Base-by-base conservation (phyloP, 257 asterid genomes). In the Fraxinus quadrangulata region DNA sequence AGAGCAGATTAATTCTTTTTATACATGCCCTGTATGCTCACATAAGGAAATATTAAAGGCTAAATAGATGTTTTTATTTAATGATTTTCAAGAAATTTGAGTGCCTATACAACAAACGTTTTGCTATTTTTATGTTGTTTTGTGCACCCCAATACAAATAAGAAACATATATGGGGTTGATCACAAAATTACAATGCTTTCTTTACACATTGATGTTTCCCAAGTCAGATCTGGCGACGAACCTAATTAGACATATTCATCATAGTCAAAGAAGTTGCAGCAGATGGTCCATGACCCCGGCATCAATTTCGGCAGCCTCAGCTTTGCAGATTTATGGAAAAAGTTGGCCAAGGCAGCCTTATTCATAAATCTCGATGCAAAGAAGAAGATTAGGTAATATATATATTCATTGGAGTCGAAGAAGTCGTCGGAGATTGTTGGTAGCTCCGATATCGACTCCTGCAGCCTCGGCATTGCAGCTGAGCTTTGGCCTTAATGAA, bases 11-110 rank as follows among this genome's bases (percentile, higher is more conserved):
- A 26, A 26, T 26, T 26, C 92, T 74, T 92, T 94, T 77, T 94
- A 92, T 78, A 78, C 93, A 5, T 94, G 99, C 79, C 92, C 96
- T 3, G 80, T 87, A 37, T 92, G 99, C 42, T 96, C 92, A 2
- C 78, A 84, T 77, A 89, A 83, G 80, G 92, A 91, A 81, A 47
- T 51, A 51, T 51, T 49, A 5, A 49, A 51, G n/a, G 21, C 61
- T 49, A 16, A 16, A 51, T 36, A 36, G 23, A 39, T 51, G 63
- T 31, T 47, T 19, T 30, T 73, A 12, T 72, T 72, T 66, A 72
- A 36, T 34, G 28, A 51, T 23, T 6, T 49, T 30, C 61, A 10
- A 9, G 67, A 45, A 42, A 74, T 30, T 54, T 54, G 65, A 54
- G 34, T 49, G 63, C 68, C 40, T 14, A 31, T 14, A 73, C 12